A percentile compares a stretch with the other conserved stretches of the same genome.
These are phyloP conservation scores for Ilyonectria sp. DNA, from an alignment of 2,329 filamentous ascomycete species.

Conservation along the genomic window DNA sequence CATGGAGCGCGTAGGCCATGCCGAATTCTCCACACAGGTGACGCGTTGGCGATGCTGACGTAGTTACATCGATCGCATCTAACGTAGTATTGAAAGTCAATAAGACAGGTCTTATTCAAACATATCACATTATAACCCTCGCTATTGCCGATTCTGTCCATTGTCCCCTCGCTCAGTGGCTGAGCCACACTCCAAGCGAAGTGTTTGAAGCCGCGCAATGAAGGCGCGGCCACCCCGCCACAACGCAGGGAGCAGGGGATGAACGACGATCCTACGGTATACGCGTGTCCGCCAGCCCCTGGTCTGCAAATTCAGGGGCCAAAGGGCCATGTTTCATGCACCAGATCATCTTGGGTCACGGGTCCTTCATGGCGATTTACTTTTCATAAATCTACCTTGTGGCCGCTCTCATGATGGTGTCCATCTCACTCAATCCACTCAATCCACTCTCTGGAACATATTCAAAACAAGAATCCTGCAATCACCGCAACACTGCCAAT, in stretches of 20 bases:
- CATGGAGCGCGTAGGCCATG: background rate
- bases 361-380: too few relatives aligned
- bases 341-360: too few relatives aligned
- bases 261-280: background rate
- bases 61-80: background rate
- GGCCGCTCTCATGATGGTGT: too few relatives aligned
- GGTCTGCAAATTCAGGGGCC: background rate
- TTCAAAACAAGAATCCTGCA: too few relatives aligned
- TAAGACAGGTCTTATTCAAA: background rate
- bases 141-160: too few relatives aligned
- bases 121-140: too few relatives aligned
- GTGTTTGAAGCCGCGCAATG: background rate
- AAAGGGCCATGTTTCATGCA: background rate
- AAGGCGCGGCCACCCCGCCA: background rate
- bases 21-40: conserved; percentile 8
- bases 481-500: too few relatives aligned
- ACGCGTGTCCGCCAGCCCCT: background rate
- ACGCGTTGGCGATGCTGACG: conserved; percentile 21
- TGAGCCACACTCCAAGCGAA: background rate
- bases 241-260: background rate
- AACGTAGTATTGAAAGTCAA: too few relatives aligned
- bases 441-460: too few relatives aligned
- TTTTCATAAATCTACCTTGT: too few relatives aligned
- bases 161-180: too few relatives aligned
- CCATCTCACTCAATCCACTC: too few relatives aligned